These are phyloP conservation scores for Xerocomellus amylosporus DNA, from an alignment of 768 basidiomycete genomes.

Conservation along the genomic window DNA sequence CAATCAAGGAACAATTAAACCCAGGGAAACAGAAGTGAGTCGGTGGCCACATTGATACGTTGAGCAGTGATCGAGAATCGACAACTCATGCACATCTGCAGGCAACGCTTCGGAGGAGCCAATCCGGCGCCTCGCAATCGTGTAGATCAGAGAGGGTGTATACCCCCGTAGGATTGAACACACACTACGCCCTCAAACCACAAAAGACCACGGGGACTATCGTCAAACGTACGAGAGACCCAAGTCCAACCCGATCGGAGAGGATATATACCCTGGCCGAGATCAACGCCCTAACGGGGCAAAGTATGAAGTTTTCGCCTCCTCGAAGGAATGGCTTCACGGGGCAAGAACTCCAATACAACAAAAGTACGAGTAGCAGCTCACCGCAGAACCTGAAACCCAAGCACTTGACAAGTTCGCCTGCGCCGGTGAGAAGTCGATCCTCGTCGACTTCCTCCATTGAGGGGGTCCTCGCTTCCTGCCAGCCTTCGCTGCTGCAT, in stretches of 20 bases:
- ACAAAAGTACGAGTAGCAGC: slow-evolving; percentile 17
- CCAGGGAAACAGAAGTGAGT: slow-evolving; percentile 26
- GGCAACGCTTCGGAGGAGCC: slow-evolving; percentile 19
- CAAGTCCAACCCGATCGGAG: slow-evolving; percentile 32
- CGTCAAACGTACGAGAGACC: slow-evolving; percentile 17
- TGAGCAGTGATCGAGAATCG: background rate
- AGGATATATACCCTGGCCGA: slow-evolving; percentile 35
- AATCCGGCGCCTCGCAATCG: slow-evolving; percentile 22
- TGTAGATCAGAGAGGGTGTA: slow-evolving; percentile 26
- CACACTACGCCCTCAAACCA: slow-evolving; percentile 13
- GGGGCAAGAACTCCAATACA: slow-evolving; percentile 11
- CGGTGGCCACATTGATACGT: background rate
- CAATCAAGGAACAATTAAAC: slow-evolving; percentile 13
- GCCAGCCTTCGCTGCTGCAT: slow-evolving; percentile 64
- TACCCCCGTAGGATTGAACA: slow-evolving; percentile 20
- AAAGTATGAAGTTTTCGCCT: slow-evolving; percentile 25
- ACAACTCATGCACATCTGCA: slow-evolving; percentile 6
- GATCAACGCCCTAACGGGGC: slow-evolving; percentile 31
- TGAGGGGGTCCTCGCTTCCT: slow-evolving; percentile 55
- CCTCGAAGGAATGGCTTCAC: slow-evolving; percentile 15
- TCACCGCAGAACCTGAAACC: slow-evolving; percentile 17
- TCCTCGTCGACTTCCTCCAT: slow-evolving; percentile 43
- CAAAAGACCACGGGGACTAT: slow-evolving; percentile 12
- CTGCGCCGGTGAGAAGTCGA: slow-evolving; percentile 18
- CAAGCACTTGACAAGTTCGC: slow-evolving; percentile 10